A percentile compares a stretch with the other conserved stretches of the same genome.
These are phyloP conservation scores for Xanthoparmelia taractica DNA, from an alignment of 495 filamentous ascomycete species.

Conservation along the genomic window DNA sequence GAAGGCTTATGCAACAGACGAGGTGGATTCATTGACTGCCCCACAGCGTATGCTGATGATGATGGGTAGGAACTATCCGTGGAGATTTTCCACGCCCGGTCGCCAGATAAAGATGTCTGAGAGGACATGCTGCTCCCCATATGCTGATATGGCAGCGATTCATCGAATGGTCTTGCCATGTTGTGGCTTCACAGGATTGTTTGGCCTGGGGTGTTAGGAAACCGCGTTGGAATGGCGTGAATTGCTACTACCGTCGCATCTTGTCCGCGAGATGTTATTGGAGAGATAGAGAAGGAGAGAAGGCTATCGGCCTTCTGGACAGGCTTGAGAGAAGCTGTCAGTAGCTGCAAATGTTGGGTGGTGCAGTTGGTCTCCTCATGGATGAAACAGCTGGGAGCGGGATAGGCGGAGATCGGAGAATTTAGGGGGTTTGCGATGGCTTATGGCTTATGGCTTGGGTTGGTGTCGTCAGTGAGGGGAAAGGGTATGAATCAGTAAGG, in stretches of 20 bases:
- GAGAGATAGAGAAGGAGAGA: background rate
- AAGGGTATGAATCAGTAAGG: background rate
- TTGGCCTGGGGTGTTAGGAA: background rate
- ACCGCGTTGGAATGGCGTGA: slow-evolving; percentile 3
- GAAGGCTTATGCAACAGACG: slow-evolving; percentile 5
- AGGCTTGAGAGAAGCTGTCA: background rate
- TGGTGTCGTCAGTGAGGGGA: background rate
- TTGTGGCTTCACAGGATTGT: background rate
- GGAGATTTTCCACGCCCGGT: slow-evolving; percentile 10
- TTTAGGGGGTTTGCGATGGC: too few species aligned
- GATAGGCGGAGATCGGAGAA: background rate
- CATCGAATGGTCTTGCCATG: slow-evolving; percentile 23
- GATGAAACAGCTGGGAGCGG: background rate
- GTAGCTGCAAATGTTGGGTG: background rate
- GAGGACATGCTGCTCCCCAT: slow-evolving; percentile 19
- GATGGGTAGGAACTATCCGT: background rate
- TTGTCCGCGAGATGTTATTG: background rate
- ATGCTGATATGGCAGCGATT: slow-evolving; percentile 16
- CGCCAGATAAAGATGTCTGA: slow-evolving; percentile 21
- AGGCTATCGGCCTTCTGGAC: background rate
- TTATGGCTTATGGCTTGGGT: background rate
- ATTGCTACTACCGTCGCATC: slow-evolving; percentile 8
- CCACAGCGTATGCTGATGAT: slow-evolving; percentile 11
- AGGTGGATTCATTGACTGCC: slow-evolving; percentile 8
- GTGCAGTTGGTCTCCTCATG: background rate